phyloP scores from a whole-genome alignment of 768 basidiomycete genomes.

The Lepiota subincarnata region DNA sequence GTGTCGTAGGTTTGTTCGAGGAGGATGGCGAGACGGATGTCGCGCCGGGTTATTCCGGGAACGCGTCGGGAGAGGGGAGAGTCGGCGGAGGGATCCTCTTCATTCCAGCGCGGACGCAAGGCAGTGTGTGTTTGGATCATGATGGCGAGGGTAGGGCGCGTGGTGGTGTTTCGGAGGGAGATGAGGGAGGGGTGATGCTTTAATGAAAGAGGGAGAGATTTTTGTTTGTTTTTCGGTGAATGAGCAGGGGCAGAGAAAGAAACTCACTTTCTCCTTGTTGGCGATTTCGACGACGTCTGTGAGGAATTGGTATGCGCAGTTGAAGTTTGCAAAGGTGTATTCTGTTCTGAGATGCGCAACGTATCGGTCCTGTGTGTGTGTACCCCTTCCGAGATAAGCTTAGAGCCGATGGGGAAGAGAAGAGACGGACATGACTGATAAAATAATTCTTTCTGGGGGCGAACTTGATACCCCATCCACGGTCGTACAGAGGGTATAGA shows the following conservation, averaged over 20 bases:
- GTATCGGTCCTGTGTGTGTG: conserved; percentile 1
- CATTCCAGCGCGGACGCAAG: conserved; percentile 7
- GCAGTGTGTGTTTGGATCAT: not conserved
- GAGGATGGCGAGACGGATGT: conserved; percentile 2
- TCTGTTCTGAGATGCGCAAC: conserved; percentile 5
- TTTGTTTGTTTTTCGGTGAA: not conserved
- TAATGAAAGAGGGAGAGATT: too few species aligned
- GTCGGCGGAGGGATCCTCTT: conserved; percentile 3
- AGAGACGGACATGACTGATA: not conserved
- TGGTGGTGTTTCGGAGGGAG: not conserved
- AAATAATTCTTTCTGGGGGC: not conserved
- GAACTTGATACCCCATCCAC: conserved; percentile 9
- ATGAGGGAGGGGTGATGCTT: conserved; percentile 6
- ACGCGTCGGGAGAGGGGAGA: conserved; percentile 9
- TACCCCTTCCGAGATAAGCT: too few species aligned
- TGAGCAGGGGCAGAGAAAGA: not conserved
- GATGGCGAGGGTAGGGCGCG: not conserved
- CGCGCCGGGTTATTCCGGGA: conserved; percentile 11
- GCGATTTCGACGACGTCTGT: not conserved
- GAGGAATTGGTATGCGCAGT: conserved; percentile 6
- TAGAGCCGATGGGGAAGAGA: not conserved
- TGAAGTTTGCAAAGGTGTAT: conserved; percentile 2
- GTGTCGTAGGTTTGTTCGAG: conserved; percentile 1
- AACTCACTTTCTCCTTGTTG: conserved; percentile 1
- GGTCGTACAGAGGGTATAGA: conserved; percentile 6